These are phyloP conservation scores for Penicillium desertorum DNA, from an alignment of 495 filamentous ascomycete genomes.

Conservation along the genomic window DNA sequence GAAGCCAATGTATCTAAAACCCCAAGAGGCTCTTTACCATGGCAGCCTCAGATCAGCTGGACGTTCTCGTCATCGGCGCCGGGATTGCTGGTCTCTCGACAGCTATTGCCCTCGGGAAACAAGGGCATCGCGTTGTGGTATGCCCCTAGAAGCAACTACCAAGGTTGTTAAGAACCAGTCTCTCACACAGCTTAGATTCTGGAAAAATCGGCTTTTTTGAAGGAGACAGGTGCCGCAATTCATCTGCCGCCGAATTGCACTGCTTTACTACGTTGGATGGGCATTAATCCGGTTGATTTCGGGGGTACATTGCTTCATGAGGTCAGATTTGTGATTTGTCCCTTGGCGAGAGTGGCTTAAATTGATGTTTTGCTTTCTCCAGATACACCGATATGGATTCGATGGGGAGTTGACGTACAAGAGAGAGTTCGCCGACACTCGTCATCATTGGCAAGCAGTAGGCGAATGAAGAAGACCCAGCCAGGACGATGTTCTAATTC, in stretches of 20 bases:
- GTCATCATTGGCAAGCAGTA: slow-evolving; percentile 29
- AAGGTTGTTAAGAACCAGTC: not conserved
- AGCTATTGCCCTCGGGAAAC: slow-evolving; percentile 32
- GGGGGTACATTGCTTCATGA: slow-evolving; percentile 29
- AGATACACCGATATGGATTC: slow-evolving; percentile 27
- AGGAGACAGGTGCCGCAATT: slow-evolving; percentile 57
- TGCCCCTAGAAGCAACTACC: not conserved
- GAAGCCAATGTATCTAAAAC: not conserved
- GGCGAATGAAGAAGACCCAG: not conserved
- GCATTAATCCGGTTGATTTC: slow-evolving; percentile 41
- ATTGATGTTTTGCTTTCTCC: not conserved
- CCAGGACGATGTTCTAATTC: not conserved
- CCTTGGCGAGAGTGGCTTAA: not conserved
- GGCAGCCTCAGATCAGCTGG: slow-evolving; percentile 8
- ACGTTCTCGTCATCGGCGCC: slow-evolving; percentile 31
- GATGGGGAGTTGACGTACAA: slow-evolving; percentile 21
- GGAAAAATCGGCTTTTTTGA: slow-evolving; percentile 53
- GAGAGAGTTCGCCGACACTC: slow-evolving; percentile 22
- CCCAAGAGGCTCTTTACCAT: not conserved
- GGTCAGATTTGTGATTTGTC: slow-evolving; percentile 10
- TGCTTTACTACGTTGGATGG: slow-evolving; percentile 47
- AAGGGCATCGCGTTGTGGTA: slow-evolving; percentile 35
- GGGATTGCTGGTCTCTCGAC: slow-evolving; percentile 35
- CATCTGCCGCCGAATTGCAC: slow-evolving; percentile 51
- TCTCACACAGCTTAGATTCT: slow-evolving; percentile 34